Conservation (phyloP, 1,284 basidiomycete species). For the Leccinum griseonigrum region DNA sequence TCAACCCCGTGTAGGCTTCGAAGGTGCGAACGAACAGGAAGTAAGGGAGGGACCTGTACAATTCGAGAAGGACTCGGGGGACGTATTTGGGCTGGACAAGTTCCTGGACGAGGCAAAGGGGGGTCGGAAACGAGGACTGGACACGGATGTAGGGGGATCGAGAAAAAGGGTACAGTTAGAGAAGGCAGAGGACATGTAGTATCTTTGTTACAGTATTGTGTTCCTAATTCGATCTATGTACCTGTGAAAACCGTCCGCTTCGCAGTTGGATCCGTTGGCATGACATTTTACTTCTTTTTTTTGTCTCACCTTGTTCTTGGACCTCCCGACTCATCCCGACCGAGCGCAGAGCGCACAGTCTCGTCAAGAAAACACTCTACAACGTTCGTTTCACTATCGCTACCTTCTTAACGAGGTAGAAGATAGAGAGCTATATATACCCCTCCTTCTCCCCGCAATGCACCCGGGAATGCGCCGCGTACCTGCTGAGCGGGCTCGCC, state of each 20-base stretch:
- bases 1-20: constrained; percentile 83
- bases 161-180: constrained; percentile 75
- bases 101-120: constrained; percentile 97
- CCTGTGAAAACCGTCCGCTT: background rate
- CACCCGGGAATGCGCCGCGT: constrained; percentile 27
- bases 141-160: constrained; percentile 66
- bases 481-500: constrained; percentile 35
- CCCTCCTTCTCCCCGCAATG: constrained; percentile 17
- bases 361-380: background rate
- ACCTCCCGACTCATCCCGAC: background rate
- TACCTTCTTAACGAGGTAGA: background rate
- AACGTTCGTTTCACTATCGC: background rate
- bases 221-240: background rate
- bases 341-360: background rate
- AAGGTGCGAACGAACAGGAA: constrained; percentile 83
- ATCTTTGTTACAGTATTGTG: background rate
- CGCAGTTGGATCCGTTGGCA: constrained; percentile 18
- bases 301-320: constrained; percentile 7
- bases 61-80: constrained; percentile 95
- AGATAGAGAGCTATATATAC: no score
- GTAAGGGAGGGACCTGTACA: constrained; percentile 93
- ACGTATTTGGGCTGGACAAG: constrained; percentile 98
- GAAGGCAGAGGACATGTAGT: constrained; percentile 58
- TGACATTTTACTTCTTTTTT: constrained; percentile 11
- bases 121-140: constrained; percentile 87